Percentiles rank a stretch among this genome's conserved stretches.
Conservation (phyloP, 208 protist species). For the Acanthamoeba castellanii region DNA sequence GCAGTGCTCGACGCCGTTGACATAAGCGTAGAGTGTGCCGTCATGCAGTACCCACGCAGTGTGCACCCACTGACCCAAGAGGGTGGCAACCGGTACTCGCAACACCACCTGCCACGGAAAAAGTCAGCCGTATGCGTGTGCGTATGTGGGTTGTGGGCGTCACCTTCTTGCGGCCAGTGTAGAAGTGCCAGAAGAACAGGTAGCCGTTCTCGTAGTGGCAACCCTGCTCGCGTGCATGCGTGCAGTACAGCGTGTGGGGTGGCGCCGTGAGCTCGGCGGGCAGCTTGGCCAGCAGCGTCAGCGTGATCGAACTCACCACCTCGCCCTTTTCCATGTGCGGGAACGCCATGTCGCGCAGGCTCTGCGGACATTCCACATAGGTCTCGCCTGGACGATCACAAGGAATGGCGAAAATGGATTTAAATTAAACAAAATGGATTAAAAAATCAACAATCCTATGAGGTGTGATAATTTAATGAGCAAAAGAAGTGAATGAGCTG, state of each 20-base stretch:
- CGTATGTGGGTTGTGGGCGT: no score
- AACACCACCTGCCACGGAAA: background rate
- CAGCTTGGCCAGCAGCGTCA: conserved; percentile 9
- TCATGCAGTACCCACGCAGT: background rate
- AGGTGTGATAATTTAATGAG: no score
- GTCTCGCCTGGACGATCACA: background rate
- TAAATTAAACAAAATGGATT: background rate
- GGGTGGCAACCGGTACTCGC: background rate
- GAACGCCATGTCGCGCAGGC: conserved; percentile 26
- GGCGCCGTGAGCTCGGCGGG: background rate
- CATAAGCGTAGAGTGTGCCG: background rate
- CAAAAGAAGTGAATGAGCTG: background rate
- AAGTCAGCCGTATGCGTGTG: background rate
- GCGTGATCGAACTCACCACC: conserved; percentile 15
- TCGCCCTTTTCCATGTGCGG: background rate
- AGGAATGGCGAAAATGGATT: background rate
- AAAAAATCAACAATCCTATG: background rate
- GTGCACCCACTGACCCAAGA: conserved; percentile 27
- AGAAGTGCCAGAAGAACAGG: conserved; percentile 10
- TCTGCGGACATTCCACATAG: background rate
- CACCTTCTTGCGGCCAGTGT: conserved; percentile 18
- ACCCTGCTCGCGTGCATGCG: background rate
- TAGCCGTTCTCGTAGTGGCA: conserved; percentile 7
- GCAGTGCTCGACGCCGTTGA: conserved; percentile 6
- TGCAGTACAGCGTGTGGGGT: background rate